Base-by-base conservation (phyloP, 345 rosid genomes). In the Gossypium mustelinum region DNA sequence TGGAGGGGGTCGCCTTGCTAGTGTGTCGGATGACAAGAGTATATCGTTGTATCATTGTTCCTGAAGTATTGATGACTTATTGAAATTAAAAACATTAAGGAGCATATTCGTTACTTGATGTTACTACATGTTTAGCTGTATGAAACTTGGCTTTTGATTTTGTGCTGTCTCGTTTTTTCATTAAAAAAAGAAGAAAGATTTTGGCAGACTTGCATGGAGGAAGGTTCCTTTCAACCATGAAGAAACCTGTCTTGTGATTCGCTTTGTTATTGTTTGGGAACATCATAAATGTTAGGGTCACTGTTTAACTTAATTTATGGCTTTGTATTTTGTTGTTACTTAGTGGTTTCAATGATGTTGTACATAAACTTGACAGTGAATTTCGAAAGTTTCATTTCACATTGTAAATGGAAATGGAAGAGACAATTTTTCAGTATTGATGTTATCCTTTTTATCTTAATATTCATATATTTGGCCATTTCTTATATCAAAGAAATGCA, bases 11-110 rank as follows among this genome's bases (percentile, higher is more conserved):
- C 86, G 92, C 16, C 91, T 93, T 27, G 98, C 92, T 69, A 95
- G 97, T 75, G 97, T 95, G 24, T 91, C 96, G 0, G 99, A 95
- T 74, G 99, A 91, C 87, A 93, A 95, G 82, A 91, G 97, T 86
- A 83, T 95, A 51, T 95, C 97, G 0, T 84, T 93, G 16, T 93
- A 93, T 71, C 97, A 87, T 80, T 93, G 86, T 79, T 93, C 98
- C 50, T 91, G 83, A 87, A 11, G 68, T 50, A 7, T 34, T 2
- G 39, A n/a, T 61, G 48, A 59, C 9, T 60, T 48, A 59, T 73
- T 61, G 68, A 48, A 41, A 73, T 73, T 43, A 22, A 57, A 18
- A 20, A 59, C 44, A 39, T 11, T 18, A 13, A 24, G 25, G 18
- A 43, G 10, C 50, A 20, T 16, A 24, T 73, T 18, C 72, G 51